Evolutionary conservation across 1,139 yeast genomes (phyloP).

Genomic region (Meyerozyma carpophila): DNA sequence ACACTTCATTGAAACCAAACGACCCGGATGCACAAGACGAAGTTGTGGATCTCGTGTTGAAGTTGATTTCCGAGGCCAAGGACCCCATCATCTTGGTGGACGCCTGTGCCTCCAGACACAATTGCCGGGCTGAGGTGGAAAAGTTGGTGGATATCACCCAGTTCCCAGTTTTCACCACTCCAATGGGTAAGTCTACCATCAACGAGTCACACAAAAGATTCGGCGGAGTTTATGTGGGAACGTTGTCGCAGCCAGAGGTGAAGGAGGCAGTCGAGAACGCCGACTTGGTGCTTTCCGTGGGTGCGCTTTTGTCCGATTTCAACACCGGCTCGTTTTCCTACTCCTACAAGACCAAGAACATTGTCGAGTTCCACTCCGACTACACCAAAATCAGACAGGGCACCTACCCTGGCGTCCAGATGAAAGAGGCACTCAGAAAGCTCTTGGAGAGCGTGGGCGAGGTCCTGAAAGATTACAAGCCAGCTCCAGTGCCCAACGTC

Average conservation of each 20-base stretch:
- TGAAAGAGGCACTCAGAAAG: slow-evolving; percentile 61
- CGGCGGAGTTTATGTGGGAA: slow-evolving; percentile 86
- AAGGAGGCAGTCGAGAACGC: slow-evolving; percentile 71
- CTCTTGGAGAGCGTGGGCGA: slow-evolving; percentile 35
- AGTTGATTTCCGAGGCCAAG: slow-evolving; percentile 49
- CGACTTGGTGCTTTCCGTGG: slow-evolving; percentile 73
- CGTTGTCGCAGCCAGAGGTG: slow-evolving; percentile 70
- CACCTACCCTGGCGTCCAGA: slow-evolving; percentile 69
- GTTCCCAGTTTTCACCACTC: slow-evolving; percentile 82
- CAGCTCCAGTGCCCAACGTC: slow-evolving; percentile 43
- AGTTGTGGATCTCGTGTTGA: slow-evolving; percentile 54
- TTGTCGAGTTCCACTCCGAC: slow-evolving; percentile 88
- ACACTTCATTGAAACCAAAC: slow-evolving; percentile 55
- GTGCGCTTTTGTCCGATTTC: slow-evolving; percentile 82
- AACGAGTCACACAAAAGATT: slow-evolving; percentile 71
- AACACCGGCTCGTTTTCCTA: slow-evolving; percentile 88
- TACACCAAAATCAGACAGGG: slow-evolving; percentile 74
- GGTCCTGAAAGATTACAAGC: slow-evolving; percentile 33
- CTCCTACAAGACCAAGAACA: slow-evolving; percentile 71
- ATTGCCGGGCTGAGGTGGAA: slow-evolving; percentile 56
- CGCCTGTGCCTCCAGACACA: slow-evolving; percentile 83
- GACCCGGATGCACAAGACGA: slow-evolving; percentile 69
- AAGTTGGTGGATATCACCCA: slow-evolving; percentile 63
- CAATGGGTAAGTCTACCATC: slow-evolving; percentile 84
- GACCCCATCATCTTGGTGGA: slow-evolving; percentile 77